Evolutionary conservation across 139 green algal genomes (phyloP), one percentile per base, ranked within the genome.

Genomic region (Trebouxia sp.): DNA sequence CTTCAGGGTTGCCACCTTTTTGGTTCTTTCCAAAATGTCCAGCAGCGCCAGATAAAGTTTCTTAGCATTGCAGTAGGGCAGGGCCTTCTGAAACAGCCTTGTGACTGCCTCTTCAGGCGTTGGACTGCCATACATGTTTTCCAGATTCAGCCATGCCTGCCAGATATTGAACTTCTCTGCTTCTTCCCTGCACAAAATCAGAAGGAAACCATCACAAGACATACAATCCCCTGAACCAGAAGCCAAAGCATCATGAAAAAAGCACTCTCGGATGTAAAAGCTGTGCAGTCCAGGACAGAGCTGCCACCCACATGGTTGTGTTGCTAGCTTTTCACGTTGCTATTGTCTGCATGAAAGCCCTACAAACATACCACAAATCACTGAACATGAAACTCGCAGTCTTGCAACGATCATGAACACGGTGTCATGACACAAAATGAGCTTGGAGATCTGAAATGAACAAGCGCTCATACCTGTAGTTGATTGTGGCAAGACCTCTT

Each of bases 161-260:
- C 96, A 99, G 38, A 99, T 85, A 55, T 99, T 98, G 86, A 98
- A 95, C 86, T 95, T 94, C 83, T 97, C 94, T 6, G 80, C 78
- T 83, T 98, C 92, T 79, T 94, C 92, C 35, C 92, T 91, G 80
- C 62, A 80, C 5, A 26, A 26, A 12, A 56, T 56, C 48, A 56
- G n/a, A n/a, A n/a, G n/a, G n/a, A n/a, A n/a, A n/a, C n/a, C 50
- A 62, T 17, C 17, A 62, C 17, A n/a, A 20, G 50, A 62, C 17
- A n/a, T 62, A 62, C 50, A 62, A 62, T n/a, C 50, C 50, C 50
- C 20, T 62, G 20, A n/a, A 62, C 50, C 50, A 62, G 15, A 20
- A 62, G 50, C 50, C 50, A n/a, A 15, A 62, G 50, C 50, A 15
- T 62, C 17, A n/a, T n/a, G 50, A 20, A 62, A n/a, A 15, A 15